phyloP scores from a whole-genome alignment of 495 filamentous ascomycete species.

The Aspergillus hancockii region DNA sequence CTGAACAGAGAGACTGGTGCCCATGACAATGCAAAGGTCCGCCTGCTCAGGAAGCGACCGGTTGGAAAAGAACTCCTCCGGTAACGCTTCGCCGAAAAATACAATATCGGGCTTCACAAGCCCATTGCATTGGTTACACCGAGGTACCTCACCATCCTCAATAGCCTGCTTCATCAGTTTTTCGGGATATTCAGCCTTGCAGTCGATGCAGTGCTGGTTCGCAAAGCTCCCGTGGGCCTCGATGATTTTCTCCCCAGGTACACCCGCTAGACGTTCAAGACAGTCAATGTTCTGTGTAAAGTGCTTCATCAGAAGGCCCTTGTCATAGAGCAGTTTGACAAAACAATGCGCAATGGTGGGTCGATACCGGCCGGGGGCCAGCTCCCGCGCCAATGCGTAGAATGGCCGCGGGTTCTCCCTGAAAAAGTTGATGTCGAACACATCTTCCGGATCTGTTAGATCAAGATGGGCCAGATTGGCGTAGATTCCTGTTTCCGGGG shows the following conservation, averaged over 20 bases:
- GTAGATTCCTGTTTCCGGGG: conserved; percentile 83
- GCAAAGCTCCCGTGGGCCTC: conserved; percentile 97
- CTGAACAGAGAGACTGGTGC: conserved; percentile 84
- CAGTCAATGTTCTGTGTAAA: conserved; percentile 99
- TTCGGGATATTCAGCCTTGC: conserved; percentile 68
- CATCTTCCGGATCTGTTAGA: conserved; percentile 74
- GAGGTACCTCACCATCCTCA: conserved; percentile 61
- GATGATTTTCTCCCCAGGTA: conserved; percentile 77
- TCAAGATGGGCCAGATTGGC: conserved; percentile 82
- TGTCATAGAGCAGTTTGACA: conserved; percentile 71
- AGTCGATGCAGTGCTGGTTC: conserved; percentile 85
- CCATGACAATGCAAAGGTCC: conserved; percentile 87
- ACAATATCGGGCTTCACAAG: conserved; percentile 97
- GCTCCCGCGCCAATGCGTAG: conserved; percentile 84
- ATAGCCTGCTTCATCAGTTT: conserved; percentile 72
- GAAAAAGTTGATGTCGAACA: conserved; percentile 88
- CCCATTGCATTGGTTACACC: conserved; percentile 71
- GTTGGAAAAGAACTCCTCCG: conserved; percentile 65
- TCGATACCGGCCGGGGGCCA: conserved; percentile 88
- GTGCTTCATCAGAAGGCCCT: conserved; percentile 75
- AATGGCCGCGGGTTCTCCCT: conserved; percentile 81
- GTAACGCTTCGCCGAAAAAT: conserved; percentile 91
- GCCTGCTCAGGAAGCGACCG: conserved; percentile 56
- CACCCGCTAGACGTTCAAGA: conserved; percentile 83
- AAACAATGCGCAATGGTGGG: conserved; percentile 86